phyloP scores from a whole-genome alignment of 129 eudicot genomes.

The Centella asiatica region DNA sequence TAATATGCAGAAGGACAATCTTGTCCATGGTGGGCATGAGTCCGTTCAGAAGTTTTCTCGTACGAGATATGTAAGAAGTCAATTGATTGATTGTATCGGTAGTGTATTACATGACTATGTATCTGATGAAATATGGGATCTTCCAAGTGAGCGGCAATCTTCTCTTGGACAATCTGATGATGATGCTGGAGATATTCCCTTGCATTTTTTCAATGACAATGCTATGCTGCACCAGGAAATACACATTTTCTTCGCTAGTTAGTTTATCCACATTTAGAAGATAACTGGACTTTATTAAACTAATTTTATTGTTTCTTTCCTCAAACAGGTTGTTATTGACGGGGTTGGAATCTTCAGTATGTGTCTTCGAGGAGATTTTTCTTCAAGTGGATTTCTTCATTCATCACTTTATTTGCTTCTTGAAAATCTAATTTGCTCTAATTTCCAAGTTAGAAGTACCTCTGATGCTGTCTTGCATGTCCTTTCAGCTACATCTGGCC shows the following conservation, averaged over 20 bases:
- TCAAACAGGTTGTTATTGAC: slow-evolving; percentile 69
- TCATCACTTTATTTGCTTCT: slow-evolving; percentile 73
- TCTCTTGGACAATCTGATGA: slow-evolving; percentile 30
- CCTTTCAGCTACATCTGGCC: slow-evolving; percentile 63
- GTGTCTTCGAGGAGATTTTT: slow-evolving; percentile 58
- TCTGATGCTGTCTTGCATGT: slow-evolving; percentile 78
- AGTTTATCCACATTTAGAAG: neutral
- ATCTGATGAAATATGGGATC: slow-evolving; percentile 84
- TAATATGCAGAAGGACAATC: neutral
- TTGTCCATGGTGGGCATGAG: slow-evolving; percentile 6
- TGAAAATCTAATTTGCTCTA: slow-evolving; percentile 78
- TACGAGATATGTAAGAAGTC: slow-evolving; percentile 27
- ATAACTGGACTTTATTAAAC: neutral
- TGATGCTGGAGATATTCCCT: slow-evolving; percentile 38
- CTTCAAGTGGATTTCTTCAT: slow-evolving; percentile 87
- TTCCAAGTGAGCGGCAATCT: slow-evolving; percentile 45
- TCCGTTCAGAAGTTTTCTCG: slow-evolving; percentile 35
- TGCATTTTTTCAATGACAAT: slow-evolving; percentile 67
- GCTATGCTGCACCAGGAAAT: slow-evolving; percentile 85
- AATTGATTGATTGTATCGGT: slow-evolving; percentile 68
- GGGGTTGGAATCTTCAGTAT: slow-evolving; percentile 76
- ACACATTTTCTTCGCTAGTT: slow-evolving; percentile 15
- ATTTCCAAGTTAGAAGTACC: slow-evolving; percentile 66
- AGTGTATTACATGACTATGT: slow-evolving; percentile 81
- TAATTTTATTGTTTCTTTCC: slow-evolving; percentile 12